Conservation (phyloP, 805 yeast species). For the Cyberlindnera lachancei region DNA sequence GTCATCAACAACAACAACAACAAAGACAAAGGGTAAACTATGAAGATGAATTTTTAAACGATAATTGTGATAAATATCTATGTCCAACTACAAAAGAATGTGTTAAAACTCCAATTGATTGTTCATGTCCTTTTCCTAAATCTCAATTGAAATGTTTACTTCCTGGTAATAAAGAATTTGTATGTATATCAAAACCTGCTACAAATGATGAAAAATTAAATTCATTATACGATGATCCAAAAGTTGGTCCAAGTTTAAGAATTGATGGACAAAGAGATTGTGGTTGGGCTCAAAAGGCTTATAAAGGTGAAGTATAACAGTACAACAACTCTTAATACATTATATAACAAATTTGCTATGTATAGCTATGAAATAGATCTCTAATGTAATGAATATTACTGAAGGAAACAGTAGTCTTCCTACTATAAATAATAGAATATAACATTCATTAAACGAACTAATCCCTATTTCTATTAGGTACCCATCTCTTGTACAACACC, state of each 20-base stretch:
- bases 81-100: conserved; percentile 83
- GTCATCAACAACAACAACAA: conserved; percentile 32
- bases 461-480: conserved; percentile 78
- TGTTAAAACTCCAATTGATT: conserved; percentile 58
- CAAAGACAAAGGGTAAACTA: conserved; percentile 23
- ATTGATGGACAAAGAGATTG: conserved; percentile 64
- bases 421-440: neutral
- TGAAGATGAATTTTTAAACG: conserved; percentile 30
- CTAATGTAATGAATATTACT: too few relatives aligned
- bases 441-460: conserved; percentile 23
- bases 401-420: too few relatives aligned
- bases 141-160: conserved; percentile 76
- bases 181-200: conserved; percentile 83
- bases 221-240: conserved; percentile 35
- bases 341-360: too few relatives aligned
- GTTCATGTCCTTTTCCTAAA: conserved; percentile 88
- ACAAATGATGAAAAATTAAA: conserved; percentile 30
- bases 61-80: conserved; percentile 55
- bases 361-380: too few relatives aligned
- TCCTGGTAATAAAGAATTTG: conserved; percentile 55
- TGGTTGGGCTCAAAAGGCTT: conserved; percentile 74
- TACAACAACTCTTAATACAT: too few relatives aligned
- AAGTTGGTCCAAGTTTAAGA: conserved; percentile 37
- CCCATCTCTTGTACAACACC: conserved; percentile 72
- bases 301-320: conserved; percentile 42